A percentile compares a stretch with the other conserved stretches of the same genome.
Conservation (phyloP, 2,329 filamentous ascomycete species). For the Diaporthe capsici region DNA sequence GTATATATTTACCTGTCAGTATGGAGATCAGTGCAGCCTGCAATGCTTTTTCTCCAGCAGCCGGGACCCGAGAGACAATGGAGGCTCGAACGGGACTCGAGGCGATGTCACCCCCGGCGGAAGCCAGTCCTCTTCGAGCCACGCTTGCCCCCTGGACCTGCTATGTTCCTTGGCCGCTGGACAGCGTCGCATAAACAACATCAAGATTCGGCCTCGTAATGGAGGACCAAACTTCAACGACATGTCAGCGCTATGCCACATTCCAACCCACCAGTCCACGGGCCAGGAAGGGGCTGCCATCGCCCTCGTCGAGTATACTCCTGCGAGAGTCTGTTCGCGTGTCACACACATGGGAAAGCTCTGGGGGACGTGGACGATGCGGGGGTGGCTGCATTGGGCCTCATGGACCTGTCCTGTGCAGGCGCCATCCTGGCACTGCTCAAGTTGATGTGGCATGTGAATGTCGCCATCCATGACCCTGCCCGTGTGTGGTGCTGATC, state of each 20-base stretch:
- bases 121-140: slow-evolving; percentile 22
- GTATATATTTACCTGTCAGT: slow-evolving; percentile 15
- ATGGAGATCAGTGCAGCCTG: slow-evolving; percentile 30
- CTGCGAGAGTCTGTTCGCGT: slow-evolving; percentile 25
- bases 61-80: slow-evolving; percentile 24
- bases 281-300: neutral
- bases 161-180: neutral
- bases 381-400: slow-evolving; percentile 25
- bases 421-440: slow-evolving; percentile 13
- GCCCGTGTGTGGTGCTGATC: neutral
- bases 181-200: slow-evolving; percentile 18
- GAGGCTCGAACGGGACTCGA: slow-evolving; percentile 26
- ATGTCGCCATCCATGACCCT: slow-evolving; percentile 16
- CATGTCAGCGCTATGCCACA: slow-evolving; percentile 17
- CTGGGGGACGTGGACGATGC: neutral
- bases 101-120: slow-evolving; percentile 27
- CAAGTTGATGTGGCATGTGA: slow-evolving; percentile 19
- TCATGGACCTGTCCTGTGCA: slow-evolving; percentile 3
- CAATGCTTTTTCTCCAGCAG: slow-evolving; percentile 18
- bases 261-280: neutral
- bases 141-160: neutral
- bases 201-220: slow-evolving; percentile 28
- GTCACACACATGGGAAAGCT: slow-evolving; percentile 5
- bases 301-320: slow-evolving; percentile 8
- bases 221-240: slow-evolving; percentile 3